Evolutionary conservation across 106 monocot genomes (phyloP).

Genomic region (Acorus calamus): DNA sequence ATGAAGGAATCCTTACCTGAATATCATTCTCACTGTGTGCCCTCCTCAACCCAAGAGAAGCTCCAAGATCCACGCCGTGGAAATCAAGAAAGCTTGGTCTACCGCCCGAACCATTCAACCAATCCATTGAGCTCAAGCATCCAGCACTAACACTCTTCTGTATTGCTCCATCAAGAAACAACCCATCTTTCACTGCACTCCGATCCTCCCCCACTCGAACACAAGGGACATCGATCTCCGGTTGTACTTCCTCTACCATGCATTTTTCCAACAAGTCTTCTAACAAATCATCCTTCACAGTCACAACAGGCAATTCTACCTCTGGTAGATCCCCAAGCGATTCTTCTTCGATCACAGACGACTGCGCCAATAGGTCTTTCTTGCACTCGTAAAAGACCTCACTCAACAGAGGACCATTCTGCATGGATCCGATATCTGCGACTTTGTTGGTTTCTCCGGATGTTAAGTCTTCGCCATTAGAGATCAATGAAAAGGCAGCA

Average conservation of each 20-base stretch:
- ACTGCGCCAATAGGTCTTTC: constrained; percentile 48
- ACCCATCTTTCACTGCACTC: constrained; percentile 7
- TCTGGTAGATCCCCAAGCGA: constrained; percentile 31
- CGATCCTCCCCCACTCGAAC: constrained; percentile 21
- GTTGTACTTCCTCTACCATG: no score
- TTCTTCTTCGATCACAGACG: constrained; percentile 27
- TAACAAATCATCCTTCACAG: no score
- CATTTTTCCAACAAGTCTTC: no score
- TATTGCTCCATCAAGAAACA: constrained; percentile 15
- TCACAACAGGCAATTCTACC: constrained; percentile 24
- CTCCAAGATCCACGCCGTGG: constrained; percentile 22
- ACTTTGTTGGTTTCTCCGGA: constrained; percentile 28
- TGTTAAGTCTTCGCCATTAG: constrained; percentile 30
- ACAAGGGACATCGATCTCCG: no score
- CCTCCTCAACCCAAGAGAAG: no score
- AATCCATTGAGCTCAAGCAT: constrained; percentile 48
- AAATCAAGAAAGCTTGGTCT: constrained; percentile 48
- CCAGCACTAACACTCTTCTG: constrained; percentile 63
- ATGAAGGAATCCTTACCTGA: no score
- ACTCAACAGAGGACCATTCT: constrained; percentile 39
- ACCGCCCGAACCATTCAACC: constrained; percentile 17
- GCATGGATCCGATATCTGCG: constrained; percentile 41
- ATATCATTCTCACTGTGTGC: no score
- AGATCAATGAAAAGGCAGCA: constrained; percentile 57
- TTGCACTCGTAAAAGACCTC: constrained; percentile 74